Base-by-base conservation (phyloP, 257 asterid genomes). In the Solanum ossicruentum region DNA sequence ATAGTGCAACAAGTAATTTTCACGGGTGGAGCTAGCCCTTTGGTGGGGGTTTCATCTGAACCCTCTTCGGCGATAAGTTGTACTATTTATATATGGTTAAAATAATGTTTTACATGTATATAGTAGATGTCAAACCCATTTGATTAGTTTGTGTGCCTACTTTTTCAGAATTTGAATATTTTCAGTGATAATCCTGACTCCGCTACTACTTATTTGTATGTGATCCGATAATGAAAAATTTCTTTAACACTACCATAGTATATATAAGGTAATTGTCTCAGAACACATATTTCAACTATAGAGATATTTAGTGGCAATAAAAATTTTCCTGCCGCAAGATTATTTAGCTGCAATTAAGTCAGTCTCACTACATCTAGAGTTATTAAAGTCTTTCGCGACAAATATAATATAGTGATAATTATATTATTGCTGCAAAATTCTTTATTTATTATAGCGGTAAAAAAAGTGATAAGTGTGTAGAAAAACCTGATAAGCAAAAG, bases 401-500 rank as follows among this genome's bases (percentile, higher is more conserved):
- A 56, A 56, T 56, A 0, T 56, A 57, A 57, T 20, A 57, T 57
- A 18, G 0, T 12, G 12, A 57, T 57, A 57, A 8, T 57, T 57
- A 57, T 57, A 20, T 57, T 57, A 1, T 57, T 57, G 3, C 65
- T 21, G 1, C 0, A 8, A 57, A 57, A 57, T 57, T 18, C 26
- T 57, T 20, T 57, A 57, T 57, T 57, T 57, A 26, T 57, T 3
- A 1, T 57, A 57, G 13, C 8, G 26, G 20, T 0, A 0, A 1
- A 72, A 72, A 43, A 18, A 72, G 36, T 72, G 52, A 72, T 11
- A 73, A 45, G 32, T 75, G 60, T 75, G 8, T n/a, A 72, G n/a
- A 43, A 75, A 88, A 26, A 65, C 91, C 89, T 88, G 81, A 86
- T 88, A 88, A 18, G 91, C 91, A 84, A 71, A 88, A 7, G 88